Evolutionary conservation across 1,284 basidiomycete genomes (phyloP).

Genomic region (Ceratobasidium sp.): DNA sequence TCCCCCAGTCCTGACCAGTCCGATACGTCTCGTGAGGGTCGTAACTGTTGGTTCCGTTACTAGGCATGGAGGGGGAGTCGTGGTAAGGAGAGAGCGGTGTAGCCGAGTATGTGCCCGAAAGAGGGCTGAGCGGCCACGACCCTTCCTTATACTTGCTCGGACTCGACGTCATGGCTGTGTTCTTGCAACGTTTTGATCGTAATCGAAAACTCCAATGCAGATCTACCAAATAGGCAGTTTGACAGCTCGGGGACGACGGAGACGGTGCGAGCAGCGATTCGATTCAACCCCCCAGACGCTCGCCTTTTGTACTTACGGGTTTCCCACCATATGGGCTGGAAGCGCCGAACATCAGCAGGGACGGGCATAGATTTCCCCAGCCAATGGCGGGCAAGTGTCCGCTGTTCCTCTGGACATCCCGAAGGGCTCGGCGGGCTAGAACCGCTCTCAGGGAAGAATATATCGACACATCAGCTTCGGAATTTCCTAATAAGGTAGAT

Average conservation of each 20-base stretch:
- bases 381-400: background rate
- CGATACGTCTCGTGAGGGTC: constrained; percentile 21
- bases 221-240: background rate
- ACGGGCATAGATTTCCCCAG: background rate
- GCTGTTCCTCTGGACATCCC: background rate
- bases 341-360: background rate
- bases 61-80: background rate
- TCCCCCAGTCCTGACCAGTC: constrained; percentile 1
- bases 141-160: constrained; percentile 29
- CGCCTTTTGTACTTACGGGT: background rate
- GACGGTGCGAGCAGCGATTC: background rate
- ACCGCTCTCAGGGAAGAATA: background rate
- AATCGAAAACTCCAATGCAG: background rate
- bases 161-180: constrained; percentile 7
- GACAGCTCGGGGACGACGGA: constrained; percentile 3
- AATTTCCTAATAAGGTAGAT: background rate
- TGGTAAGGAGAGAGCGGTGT: constrained; percentile 22
- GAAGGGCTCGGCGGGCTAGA: background rate
- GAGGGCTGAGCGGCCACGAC: constrained; percentile 31
- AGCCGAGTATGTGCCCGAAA: constrained; percentile 14
- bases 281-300: background rate
- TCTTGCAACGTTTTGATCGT: constrained; percentile 5
- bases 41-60: background rate
- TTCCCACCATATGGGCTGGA: background rate
- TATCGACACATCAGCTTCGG: background rate